A percentile compares a stretch with the other conserved stretches of the same genome.
phyloP scores from a whole-genome alignment of 2,329 filamentous ascomycete genomes.

The Colletotrichum noveboracense region DNA sequence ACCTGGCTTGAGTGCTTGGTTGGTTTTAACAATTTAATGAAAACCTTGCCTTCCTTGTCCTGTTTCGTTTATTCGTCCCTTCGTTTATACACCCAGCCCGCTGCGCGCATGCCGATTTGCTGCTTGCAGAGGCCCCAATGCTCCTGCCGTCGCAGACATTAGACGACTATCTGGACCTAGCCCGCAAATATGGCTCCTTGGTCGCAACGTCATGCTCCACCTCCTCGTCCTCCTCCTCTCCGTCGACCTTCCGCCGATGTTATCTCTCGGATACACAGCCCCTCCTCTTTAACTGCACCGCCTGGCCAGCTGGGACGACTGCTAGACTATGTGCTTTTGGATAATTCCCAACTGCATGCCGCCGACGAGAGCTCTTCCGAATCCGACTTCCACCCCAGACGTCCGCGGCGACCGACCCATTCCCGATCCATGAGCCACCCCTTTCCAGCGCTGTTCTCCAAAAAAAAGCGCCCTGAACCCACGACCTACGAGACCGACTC shows the following conservation, averaged over 20 bases:
- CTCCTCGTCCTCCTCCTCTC: slow-evolving; percentile 18
- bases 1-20: background rate
- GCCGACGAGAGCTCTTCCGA: slow-evolving; percentile 52
- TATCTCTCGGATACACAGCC: slow-evolving; percentile 40
- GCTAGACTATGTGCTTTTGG: slow-evolving; percentile 27
- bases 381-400: slow-evolving; percentile 39
- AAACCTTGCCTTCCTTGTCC: background rate
- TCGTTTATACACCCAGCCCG: background rate
- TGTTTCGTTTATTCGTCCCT: background rate
- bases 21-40: background rate
- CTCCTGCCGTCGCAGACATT: slow-evolving; percentile 18
- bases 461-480: slow-evolving; percentile 58
- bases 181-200: slow-evolving; percentile 37
- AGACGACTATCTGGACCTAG: slow-evolving; percentile 14
- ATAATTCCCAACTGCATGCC: slow-evolving; percentile 27
- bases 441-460: slow-evolving; percentile 74
- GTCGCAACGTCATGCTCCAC: slow-evolving; percentile 26
- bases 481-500: slow-evolving; percentile 34
- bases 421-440: slow-evolving; percentile 80
- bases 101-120: background rate
- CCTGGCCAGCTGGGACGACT: slow-evolving; percentile 24
- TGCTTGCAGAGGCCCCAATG: slow-evolving; percentile 6
- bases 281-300: slow-evolving; percentile 29
- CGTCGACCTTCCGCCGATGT: slow-evolving; percentile 31
- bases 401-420: slow-evolving; percentile 41